Base-by-base conservation (phyloP, 768 basidiomycete genomes). In the Nevesoporus exiguus region DNA sequence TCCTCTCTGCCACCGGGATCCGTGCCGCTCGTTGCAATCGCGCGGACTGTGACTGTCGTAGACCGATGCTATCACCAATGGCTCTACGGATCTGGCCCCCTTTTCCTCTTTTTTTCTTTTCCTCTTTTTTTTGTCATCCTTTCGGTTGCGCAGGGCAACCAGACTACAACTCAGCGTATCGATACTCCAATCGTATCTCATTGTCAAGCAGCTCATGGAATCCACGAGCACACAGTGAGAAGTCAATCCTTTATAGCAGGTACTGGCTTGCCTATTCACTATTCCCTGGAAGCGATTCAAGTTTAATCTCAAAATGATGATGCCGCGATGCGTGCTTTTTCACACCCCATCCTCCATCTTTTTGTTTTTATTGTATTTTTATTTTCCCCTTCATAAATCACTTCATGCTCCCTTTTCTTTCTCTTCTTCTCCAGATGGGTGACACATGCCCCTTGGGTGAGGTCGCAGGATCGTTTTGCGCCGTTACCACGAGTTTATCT, bases 401-500 rank as follows among this genome's bases (percentile, higher is more conserved):
- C 36, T 17, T 36, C 30, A 29, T 31, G 31, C 33, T 34, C 45
- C 15, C 6, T 39, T 36, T 53, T 34, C 27, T 33, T 52, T 22
- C 49, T 51, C 30, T 46, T 44, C 40, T 52, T 65, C 30, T 52
- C 52, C 47, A 42, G 49, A 59, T 44, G 17, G 40, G 21, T 53
- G 55, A 54, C 61, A 59, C 62, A 69, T 67, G 67, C 58, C 56
- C 56, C 44, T 59, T 54, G 55, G 44, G 60, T 49, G 52, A 56
- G 62, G 62, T 59, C 54, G 55, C 62, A 69, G 59, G 67, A 62
- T 57, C 57, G 55, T 59, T 47, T 25, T 64, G 57, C 49, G 43
- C 55, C 25, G 61, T 61, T 61, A 49, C 61, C 64, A 68, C 66
- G 65, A 64, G 61, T 63, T 59, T 66, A 67, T 68, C 66, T 68